Conservation (phyloP, 176 grass and related monocot genomes). For the Triticum monococcum region DNA sequence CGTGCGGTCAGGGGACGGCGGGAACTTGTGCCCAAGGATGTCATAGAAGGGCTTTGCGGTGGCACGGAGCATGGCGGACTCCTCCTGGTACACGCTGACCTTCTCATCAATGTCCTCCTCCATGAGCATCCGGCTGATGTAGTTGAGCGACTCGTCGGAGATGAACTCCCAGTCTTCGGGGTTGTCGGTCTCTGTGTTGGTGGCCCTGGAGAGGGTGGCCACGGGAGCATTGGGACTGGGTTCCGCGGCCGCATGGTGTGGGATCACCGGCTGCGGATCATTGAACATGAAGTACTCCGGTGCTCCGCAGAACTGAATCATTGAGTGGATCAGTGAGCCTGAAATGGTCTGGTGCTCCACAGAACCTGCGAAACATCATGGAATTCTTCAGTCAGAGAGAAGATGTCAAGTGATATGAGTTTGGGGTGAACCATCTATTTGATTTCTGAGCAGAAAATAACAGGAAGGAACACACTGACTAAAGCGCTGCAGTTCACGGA, state of each 20-base stretch:
- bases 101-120: constrained; percentile 99
- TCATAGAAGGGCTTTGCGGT: constrained; percentile 90
- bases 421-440: not conserved
- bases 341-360: constrained; percentile 18
- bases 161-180: constrained; percentile 87
- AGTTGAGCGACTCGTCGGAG: constrained; percentile 88
- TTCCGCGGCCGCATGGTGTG: constrained; percentile 22
- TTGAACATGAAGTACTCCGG: constrained; percentile 47
- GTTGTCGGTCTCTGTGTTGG: constrained; percentile 48
- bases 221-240: not conserved
- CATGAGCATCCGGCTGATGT: constrained; percentile 92
- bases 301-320: constrained; percentile 14
- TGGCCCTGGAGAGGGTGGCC: constrained; percentile 1
- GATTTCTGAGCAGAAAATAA: not conserved
- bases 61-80: constrained; percentile 54
- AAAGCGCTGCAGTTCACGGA: not conserved
- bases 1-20: constrained; percentile 51
- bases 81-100: constrained; percentile 78
- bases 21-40: constrained; percentile 93
- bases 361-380: not conserved
- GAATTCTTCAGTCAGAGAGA: not conserved
- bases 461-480: not conserved
- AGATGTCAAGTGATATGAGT: not conserved
- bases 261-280: not conserved
- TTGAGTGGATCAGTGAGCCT: constrained; percentile 6